These are phyloP conservation scores for Sphaerulina populicola DNA, from an alignment of 2,329 filamentous ascomycete species.

Conservation along the genomic window DNA sequence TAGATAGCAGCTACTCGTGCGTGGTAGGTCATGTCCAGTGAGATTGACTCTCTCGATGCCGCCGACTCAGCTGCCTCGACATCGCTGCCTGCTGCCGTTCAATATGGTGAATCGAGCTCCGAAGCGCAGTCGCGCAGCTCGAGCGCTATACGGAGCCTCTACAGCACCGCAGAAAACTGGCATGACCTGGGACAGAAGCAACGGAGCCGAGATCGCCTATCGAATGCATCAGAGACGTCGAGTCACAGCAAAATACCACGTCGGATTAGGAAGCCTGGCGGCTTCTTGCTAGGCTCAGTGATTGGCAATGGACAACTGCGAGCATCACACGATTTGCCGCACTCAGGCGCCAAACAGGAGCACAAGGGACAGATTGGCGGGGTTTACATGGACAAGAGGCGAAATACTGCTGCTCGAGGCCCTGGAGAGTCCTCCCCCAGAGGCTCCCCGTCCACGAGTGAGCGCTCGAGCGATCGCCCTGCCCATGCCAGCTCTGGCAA, in stretches of 20 bases:
- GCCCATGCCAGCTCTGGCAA: slow-evolving; percentile 5
- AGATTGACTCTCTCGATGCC: slow-evolving; percentile 6
- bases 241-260: slow-evolving; percentile 13
- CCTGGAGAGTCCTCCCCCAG: slow-evolving; percentile 26
- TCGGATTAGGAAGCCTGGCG: slow-evolving; percentile 32
- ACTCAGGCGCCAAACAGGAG: slow-evolving; percentile 17
- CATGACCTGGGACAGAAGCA: slow-evolving; percentile 3
- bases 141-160: slow-evolving; percentile 11
- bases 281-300: slow-evolving; percentile 32
- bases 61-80: slow-evolving; percentile 11
- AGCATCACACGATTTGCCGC: slow-evolving; percentile 4
- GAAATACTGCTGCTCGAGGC: slow-evolving; percentile 8
- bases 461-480: slow-evolving; percentile 18
- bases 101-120: slow-evolving; percentile 25
- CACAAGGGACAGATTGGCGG: slow-evolving; percentile 14
- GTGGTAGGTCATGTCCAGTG: slow-evolving; percentile 20
- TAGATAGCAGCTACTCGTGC: not conserved
- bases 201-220: slow-evolving; percentile 3
- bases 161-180: slow-evolving; percentile 13
- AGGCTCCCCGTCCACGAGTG: slow-evolving; percentile 26
- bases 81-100: slow-evolving; percentile 21
- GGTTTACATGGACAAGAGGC: slow-evolving; percentile 18
- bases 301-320: slow-evolving; percentile 20
- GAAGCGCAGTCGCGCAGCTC: slow-evolving; percentile 24
- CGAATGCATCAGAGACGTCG: slow-evolving; percentile 4